Percentiles rank a stretch among this genome's conserved stretches.
Evolutionary conservation across 148 eudicot species (phyloP).

Genomic region (Vaccinium corymbosum): DNA sequence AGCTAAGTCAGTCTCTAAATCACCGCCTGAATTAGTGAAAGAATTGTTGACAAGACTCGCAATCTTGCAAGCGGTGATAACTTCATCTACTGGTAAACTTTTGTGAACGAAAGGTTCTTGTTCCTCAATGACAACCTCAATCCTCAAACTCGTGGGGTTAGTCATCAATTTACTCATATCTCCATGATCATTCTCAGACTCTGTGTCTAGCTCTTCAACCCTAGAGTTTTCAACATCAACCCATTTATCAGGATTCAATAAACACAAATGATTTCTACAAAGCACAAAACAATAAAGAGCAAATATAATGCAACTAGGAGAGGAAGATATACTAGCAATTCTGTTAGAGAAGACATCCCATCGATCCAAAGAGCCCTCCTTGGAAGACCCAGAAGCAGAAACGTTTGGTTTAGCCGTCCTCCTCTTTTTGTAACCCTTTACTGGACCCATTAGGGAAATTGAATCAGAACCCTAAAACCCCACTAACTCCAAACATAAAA

Average conservation of each 20-base stretch:
- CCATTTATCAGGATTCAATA: neutral
- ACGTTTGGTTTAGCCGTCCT: constrained; percentile 38
- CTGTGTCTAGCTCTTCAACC: too few relatives aligned
- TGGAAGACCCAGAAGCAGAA: constrained; percentile 42
- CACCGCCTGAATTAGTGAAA: too few relatives aligned
- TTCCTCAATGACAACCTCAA: too few relatives aligned
- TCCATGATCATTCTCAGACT: too few relatives aligned
- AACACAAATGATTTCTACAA: neutral
- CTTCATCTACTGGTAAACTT: too few relatives aligned
- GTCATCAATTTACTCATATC: too few relatives aligned
- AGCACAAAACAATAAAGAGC: constrained; percentile 4
- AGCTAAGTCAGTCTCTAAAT: too few relatives aligned
- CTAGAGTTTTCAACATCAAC: neutral
- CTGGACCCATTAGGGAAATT: constrained; percentile 61
- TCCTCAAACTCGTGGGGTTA: too few relatives aligned
- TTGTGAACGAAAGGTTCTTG: too few relatives aligned
- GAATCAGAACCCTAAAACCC: constrained; percentile 39
- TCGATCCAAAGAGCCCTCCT: constrained; percentile 62
- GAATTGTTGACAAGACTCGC: too few relatives aligned
- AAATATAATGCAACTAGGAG: neutral
- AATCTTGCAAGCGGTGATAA: too few relatives aligned
- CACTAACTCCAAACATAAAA: constrained; percentile 21
- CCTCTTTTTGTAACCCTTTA: constrained; percentile 63
- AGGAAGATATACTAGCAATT: constrained; percentile 47
- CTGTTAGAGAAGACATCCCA: constrained; percentile 57